phyloP scores from a whole-genome alignment of 495 filamentous ascomycete species.

The Barbatosphaeria neglecta region DNA sequence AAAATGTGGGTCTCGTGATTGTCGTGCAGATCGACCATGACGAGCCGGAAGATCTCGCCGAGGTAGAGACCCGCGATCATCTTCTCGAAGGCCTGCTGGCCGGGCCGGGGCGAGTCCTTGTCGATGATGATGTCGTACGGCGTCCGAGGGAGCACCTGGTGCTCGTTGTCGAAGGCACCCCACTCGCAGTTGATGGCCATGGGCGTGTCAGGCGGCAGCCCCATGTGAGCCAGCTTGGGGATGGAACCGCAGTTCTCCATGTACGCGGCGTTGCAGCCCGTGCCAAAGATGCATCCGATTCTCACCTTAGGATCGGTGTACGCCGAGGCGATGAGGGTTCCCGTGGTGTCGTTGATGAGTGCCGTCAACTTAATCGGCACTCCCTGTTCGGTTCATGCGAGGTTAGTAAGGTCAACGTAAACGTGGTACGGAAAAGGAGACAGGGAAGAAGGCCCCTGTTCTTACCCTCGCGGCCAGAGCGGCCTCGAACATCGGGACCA shows the following conservation, averaged over 20 bases:
- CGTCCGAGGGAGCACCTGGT: slow-evolving; percentile 80
- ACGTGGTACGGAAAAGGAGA: slow-evolving; percentile 2
- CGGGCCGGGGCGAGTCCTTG: slow-evolving; percentile 84
- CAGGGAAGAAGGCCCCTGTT: no score
- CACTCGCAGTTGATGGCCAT: slow-evolving; percentile 99
- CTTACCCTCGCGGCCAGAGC: slow-evolving; percentile 67
- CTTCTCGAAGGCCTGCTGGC: slow-evolving; percentile 95
- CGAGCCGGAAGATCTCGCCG: slow-evolving; percentile 87
- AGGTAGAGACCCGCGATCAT: slow-evolving; percentile 96
- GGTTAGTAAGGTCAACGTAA: slow-evolving; percentile 6
- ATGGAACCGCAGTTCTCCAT: slow-evolving; percentile 88
- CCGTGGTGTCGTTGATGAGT: slow-evolving; percentile 95
- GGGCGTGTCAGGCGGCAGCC: slow-evolving; percentile 75
- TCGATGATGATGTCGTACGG: slow-evolving; percentile 79
- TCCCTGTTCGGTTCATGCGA: slow-evolving; percentile 50
- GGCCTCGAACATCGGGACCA: slow-evolving; percentile 84
- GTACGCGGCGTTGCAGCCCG: slow-evolving; percentile 96
- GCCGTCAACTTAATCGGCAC: slow-evolving; percentile 90
- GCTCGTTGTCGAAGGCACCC: slow-evolving; percentile 97
- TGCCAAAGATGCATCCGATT: slow-evolving; percentile 97
- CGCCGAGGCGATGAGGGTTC: slow-evolving; percentile 94
- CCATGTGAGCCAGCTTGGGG: slow-evolving; percentile 88
- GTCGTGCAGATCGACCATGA: slow-evolving; percentile 74
- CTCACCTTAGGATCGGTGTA: slow-evolving; percentile 88
- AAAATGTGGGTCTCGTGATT: slow-evolving; percentile 70